phyloP scores from a whole-genome alignment of 768 basidiomycete genomes.

The Naganishia vishniacii region DNA sequence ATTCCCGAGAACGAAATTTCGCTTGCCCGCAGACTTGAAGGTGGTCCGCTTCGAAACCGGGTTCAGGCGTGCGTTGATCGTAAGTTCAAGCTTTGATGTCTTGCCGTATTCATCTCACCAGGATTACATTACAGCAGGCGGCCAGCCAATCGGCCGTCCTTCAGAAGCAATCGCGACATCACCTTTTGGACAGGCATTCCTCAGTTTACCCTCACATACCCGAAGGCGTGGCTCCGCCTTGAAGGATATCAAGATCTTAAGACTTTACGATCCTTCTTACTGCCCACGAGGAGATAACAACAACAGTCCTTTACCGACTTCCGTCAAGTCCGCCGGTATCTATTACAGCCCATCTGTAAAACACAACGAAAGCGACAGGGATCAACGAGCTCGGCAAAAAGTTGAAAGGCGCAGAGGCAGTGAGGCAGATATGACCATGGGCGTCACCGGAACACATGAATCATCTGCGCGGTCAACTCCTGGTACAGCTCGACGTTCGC shows the following conservation, averaged over 20 bases:
- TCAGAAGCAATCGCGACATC: not conserved
- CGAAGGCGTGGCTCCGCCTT: not conserved
- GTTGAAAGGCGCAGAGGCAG: not conserved
- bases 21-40: too few relatives aligned
- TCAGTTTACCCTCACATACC: not conserved
- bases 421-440: not conserved
- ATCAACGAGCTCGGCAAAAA: not conserved
- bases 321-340: not conserved
- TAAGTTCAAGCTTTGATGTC: too few relatives aligned
- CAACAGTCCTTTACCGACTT: not conserved
- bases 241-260: not conserved
- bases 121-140: too few relatives aligned
- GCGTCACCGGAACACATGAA: not conserved
- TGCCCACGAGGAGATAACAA: not conserved
- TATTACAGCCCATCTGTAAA: not conserved
- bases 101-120: too few relatives aligned
- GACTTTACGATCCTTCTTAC: not conserved
- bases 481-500: not conserved
- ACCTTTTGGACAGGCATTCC: not conserved
- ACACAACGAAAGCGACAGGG: not conserved
- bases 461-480: not conserved
- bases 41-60: too few relatives aligned
- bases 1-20: too few relatives aligned
- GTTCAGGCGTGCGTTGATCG: too few relatives aligned
- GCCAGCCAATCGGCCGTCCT: too few relatives aligned